Percentiles rank a stretch among this genome's conserved stretches.
Conservation (phyloP, 78 protist species). For the Paulinella micropora region DNA sequence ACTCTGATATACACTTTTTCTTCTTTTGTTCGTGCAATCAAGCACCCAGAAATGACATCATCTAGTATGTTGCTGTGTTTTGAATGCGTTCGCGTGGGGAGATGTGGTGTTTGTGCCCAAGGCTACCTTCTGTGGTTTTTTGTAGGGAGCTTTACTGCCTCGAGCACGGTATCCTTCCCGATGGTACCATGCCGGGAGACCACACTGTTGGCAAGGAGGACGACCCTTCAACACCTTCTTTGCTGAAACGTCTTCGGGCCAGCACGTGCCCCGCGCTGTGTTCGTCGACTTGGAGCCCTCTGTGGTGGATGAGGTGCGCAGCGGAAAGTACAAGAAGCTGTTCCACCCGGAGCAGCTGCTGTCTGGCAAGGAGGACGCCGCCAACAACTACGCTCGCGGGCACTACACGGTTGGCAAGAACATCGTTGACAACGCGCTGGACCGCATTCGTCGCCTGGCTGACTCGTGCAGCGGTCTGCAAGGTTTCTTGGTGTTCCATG, state of each 20-base stretch:
- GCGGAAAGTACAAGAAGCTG: conserved; percentile 66
- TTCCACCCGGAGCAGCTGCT: conserved; percentile 94
- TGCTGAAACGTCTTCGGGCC: conserved; percentile 57
- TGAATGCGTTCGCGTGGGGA: no score
- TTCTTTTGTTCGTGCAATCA: no score
- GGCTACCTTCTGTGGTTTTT: no score
- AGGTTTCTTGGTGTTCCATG: conserved; percentile 57
- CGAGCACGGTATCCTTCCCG: conserved; percentile 82
- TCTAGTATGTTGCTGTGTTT: no score
- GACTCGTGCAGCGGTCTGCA: conserved; percentile 95
- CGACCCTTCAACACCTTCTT: conserved; percentile 56
- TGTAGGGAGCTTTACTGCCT: conserved; percentile 69
- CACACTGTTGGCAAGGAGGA: conserved; percentile 48
- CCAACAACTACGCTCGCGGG: conserved; percentile 93
- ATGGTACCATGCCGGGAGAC: conserved; percentile 57
- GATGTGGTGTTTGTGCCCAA: no score
- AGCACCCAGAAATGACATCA: no score
- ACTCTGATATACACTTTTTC: no score
- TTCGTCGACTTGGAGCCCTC: conserved; percentile 83
- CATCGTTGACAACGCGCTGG: conserved; percentile 50
- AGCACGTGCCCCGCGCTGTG: conserved; percentile 84
- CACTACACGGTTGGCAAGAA: conserved; percentile 16
- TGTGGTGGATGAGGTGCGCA: conserved; percentile 75
- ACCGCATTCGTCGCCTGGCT: conserved; percentile 75
- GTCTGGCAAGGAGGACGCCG: conserved; percentile 97